Conservation (phyloP, 108 stramenopile species). For the Cylindrotheca fusiformis region DNA sequence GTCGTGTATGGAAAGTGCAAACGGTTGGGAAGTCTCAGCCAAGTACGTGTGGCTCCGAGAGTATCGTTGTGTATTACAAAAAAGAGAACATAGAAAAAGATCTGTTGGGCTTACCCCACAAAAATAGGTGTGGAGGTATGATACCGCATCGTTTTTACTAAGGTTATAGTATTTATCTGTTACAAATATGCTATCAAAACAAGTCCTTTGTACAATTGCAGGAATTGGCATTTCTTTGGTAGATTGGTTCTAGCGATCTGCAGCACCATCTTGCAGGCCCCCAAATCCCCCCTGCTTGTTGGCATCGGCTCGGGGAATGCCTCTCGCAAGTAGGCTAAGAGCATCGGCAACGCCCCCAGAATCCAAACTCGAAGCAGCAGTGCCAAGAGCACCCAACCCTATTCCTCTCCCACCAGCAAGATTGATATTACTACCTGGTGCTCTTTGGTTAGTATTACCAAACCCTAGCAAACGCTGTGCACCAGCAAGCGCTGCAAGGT, state of each 20-base stretch:
- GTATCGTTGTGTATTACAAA: too few relatives aligned
- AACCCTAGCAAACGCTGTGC: conserved; percentile 16
- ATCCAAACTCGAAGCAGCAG: not conserved
- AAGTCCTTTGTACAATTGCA: too few relatives aligned
- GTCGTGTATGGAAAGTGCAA: too few relatives aligned
- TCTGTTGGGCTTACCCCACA: too few relatives aligned
- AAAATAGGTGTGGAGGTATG: too few relatives aligned
- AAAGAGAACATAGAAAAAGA: too few relatives aligned
- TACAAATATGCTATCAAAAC: too few relatives aligned
- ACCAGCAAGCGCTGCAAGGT: conserved; percentile 9
- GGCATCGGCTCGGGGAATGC: conserved; percentile 9
- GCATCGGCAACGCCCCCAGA: conserved; percentile 14
- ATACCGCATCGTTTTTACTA: too few relatives aligned
- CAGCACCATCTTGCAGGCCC: not conserved
- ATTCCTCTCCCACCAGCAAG: conserved; percentile 4
- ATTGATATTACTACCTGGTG: not conserved
- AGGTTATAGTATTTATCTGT: too few relatives aligned
- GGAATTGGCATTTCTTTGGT: too few relatives aligned
- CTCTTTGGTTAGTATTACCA: not conserved
- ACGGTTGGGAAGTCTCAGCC: too few relatives aligned
- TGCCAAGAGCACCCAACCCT: not conserved
- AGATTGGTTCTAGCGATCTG: not conserved
- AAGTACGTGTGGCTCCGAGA: too few relatives aligned
- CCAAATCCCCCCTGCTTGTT: conserved; percentile 4
- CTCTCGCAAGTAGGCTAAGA: conserved; percentile 15